Evolutionary conservation across 352 stramenopile genomes (phyloP).

Genomic region (Phytophthora pisi): DNA sequence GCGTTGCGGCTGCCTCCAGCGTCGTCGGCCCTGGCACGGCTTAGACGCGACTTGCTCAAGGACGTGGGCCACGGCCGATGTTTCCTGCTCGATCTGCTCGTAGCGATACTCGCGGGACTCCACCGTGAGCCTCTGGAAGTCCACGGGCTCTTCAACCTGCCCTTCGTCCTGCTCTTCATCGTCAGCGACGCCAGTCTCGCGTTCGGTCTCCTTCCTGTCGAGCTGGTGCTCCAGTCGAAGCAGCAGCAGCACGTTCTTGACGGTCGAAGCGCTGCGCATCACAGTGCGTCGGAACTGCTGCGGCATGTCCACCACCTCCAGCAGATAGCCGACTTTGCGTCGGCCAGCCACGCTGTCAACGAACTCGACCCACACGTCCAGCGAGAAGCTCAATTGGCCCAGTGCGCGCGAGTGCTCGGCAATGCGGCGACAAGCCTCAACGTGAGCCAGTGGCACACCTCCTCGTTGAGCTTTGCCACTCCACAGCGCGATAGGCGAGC

Average conservation of each 20-base stretch:
- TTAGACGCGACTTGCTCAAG: slow-evolving; percentile 48
- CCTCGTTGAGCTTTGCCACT: slow-evolving; percentile 11
- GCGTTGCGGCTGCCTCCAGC: slow-evolving; percentile 25
- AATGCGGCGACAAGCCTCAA: slow-evolving; percentile 30
- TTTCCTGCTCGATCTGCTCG: slow-evolving; percentile 65
- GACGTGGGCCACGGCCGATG: slow-evolving; percentile 41
- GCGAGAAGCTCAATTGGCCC: slow-evolving; percentile 50
- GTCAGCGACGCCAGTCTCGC: slow-evolving; percentile 27
- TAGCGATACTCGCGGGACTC: slow-evolving; percentile 78
- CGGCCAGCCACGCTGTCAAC: slow-evolving; percentile 60
- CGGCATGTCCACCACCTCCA: slow-evolving; percentile 49
- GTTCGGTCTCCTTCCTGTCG: slow-evolving; percentile 28
- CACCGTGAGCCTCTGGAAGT: slow-evolving; percentile 57
- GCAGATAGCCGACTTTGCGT: slow-evolving; percentile 74
- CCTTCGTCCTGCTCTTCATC: slow-evolving; percentile 23
- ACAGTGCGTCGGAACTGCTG: slow-evolving; percentile 38
- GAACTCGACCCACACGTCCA: slow-evolving; percentile 76
- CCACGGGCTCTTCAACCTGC: slow-evolving; percentile 12
- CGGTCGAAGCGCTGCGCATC: slow-evolving; percentile 60
- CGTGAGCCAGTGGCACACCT: slow-evolving; percentile 28
- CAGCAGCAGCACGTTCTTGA: slow-evolving; percentile 67
- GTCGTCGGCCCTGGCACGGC: slow-evolving; percentile 9
- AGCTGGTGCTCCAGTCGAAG: slow-evolving; percentile 40
- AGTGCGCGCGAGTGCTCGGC: slow-evolving; percentile 34
- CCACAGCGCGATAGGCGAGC: slow-evolving; percentile 32